Conservation (phyloP, 2,329 filamentous ascomycete genomes). For the Tolypocladium tundrense region DNA sequence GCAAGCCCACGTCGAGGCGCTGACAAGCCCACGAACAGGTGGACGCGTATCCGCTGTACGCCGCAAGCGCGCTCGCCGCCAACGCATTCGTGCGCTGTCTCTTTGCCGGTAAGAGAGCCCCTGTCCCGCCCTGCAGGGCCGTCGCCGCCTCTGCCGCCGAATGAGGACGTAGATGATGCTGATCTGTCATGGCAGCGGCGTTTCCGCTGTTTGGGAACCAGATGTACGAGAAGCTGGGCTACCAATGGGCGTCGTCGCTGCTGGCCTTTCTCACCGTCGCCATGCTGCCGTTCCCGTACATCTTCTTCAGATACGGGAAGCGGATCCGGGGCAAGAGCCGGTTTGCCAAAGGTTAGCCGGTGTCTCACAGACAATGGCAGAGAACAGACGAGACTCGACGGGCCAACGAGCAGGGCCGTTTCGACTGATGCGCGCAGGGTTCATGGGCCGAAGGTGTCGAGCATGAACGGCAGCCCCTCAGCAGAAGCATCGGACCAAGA, state of each 20-base stretch:
- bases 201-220: slow-evolving; percentile 68
- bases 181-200: slow-evolving; percentile 37
- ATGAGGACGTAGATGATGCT: slow-evolving; percentile 2
- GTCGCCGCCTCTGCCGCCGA: not conserved
- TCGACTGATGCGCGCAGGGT: not conserved
- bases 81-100: slow-evolving; percentile 70
- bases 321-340: slow-evolving; percentile 42
- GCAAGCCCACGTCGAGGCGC: not conserved
- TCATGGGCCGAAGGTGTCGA: not conserved
- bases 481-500: not conserved
- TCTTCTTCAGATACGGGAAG: slow-evolving; percentile 54
- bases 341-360: slow-evolving; percentile 30
- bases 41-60: slow-evolving; percentile 67
- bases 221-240: slow-evolving; percentile 60
- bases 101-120: slow-evolving; percentile 50
- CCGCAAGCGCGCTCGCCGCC: slow-evolving; percentile 69
- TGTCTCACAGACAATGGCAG: not conserved
- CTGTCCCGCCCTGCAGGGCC: not conserved
- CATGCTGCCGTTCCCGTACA: slow-evolving; percentile 54
- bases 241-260: slow-evolving; percentile 57
- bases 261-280: slow-evolving; percentile 50
- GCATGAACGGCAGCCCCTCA: not conserved
- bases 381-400: not conserved
- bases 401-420: not conserved
- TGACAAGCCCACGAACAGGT: slow-evolving; percentile 30